Percentiles rank a stretch among this genome's conserved stretches.
Evolutionary conservation across 768 basidiomycete species (phyloP).

Genomic region (Pleurotus cornucopiae): DNA sequence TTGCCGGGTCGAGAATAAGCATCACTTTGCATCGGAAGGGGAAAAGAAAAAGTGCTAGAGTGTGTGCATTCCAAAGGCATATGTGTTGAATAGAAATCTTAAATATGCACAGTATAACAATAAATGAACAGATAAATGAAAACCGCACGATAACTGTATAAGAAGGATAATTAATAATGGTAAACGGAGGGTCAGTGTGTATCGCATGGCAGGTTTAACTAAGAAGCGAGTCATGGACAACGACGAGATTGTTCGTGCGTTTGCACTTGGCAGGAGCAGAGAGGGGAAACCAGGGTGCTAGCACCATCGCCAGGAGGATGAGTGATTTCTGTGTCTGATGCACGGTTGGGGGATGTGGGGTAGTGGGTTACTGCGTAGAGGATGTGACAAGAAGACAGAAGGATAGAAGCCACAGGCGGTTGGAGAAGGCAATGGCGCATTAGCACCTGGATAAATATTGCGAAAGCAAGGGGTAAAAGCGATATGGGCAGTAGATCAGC

Average conservation of each 20-base stretch:
- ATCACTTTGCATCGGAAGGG: not conserved
- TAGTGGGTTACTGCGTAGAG: not conserved
- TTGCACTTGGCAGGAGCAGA: not conserved
- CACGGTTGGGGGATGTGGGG: conserved; percentile 1
- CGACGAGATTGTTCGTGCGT: not conserved
- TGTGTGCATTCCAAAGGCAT: not conserved
- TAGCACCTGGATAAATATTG: conserved; percentile 6
- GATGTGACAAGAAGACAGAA: not conserved
- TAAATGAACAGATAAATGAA: conserved; percentile 4
- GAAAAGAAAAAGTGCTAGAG: not conserved
- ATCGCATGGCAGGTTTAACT: not conserved
- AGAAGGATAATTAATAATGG: not conserved
- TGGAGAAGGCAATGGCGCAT: conserved; percentile 3
- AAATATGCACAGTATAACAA: conserved; percentile 9
- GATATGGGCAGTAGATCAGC: not conserved
- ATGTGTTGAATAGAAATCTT: not conserved
- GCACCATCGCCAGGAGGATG: conserved; percentile 10
- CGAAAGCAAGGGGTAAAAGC: not conserved
- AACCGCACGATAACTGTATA: not conserved
- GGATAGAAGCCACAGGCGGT: not conserved
- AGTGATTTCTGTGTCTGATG: not conserved
- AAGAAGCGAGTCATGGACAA: not conserved
- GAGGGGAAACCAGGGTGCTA: not conserved
- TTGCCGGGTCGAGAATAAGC: not conserved
- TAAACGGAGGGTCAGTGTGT: not conserved